Evolutionary conservation across 345 rosid genomes (phyloP).

Genomic region (Dipteronia dyeriana): DNA sequence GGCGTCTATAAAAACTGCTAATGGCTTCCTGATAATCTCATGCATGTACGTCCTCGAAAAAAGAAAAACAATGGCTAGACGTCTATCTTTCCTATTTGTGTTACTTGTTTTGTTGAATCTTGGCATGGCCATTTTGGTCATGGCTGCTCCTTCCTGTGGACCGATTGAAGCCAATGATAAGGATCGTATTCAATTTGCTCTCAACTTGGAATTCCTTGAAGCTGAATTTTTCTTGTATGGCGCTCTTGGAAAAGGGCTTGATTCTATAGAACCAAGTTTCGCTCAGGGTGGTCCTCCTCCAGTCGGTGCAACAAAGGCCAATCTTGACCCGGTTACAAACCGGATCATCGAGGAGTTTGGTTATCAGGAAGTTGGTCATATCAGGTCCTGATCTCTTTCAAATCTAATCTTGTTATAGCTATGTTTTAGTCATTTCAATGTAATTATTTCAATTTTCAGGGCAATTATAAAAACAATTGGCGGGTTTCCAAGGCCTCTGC

Average conservation of each 20-base stretch:
- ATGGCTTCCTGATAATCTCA: neutral
- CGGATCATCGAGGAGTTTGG: conserved; percentile 60
- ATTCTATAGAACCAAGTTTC: conserved; percentile 34
- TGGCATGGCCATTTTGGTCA: conserved; percentile 1
- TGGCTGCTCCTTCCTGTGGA: conserved; percentile 24
- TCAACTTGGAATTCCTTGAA: conserved; percentile 66
- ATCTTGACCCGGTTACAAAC: conserved; percentile 45
- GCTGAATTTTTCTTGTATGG: conserved; percentile 60
- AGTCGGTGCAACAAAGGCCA: conserved; percentile 47
- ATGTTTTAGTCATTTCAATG: neutral
- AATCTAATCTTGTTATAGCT: neutral
- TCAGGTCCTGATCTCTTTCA: conserved; percentile 37
- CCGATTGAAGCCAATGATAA: conserved; percentile 40
- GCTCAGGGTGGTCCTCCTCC: conserved; percentile 69
- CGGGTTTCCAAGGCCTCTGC: conserved; percentile 56
- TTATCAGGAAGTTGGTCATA: conserved; percentile 72
- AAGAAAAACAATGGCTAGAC: conserved; percentile 12
- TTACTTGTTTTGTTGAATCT: conserved; percentile 3
- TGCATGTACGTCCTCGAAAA: neutral
- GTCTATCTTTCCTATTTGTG: neutral
- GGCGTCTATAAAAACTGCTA: neutral
- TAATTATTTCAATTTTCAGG: conserved; percentile 29
- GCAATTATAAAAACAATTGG: conserved; percentile 54
- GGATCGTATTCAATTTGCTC: conserved; percentile 49
- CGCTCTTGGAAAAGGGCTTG: conserved; percentile 59